Percentiles rank a stretch among this genome's conserved stretches.
These are phyloP conservation scores for Puccinia polysora DNA, from an alignment of 1,284 basidiomycete species.

Conservation along the genomic window DNA sequence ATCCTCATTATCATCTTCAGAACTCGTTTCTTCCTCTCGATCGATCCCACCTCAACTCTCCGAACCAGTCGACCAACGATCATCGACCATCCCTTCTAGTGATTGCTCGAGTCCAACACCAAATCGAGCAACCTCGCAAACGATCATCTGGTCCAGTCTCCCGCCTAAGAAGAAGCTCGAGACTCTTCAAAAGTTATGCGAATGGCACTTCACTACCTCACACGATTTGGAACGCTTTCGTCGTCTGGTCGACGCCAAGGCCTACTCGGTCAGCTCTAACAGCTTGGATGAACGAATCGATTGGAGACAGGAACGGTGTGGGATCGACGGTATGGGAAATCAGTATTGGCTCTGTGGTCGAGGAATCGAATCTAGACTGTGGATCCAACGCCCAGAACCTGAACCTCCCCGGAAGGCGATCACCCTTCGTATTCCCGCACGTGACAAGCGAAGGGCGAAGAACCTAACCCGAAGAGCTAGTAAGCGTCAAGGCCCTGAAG, in stretches of 20 bases:
- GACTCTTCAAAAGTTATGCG: constrained; percentile 22
- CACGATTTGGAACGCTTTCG: constrained; percentile 36
- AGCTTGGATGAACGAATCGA: constrained; percentile 24
- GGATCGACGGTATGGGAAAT: constrained; percentile 15
- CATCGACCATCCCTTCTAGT: background rate
- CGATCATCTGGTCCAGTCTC: constrained; percentile 31
- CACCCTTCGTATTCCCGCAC: constrained; percentile 19
- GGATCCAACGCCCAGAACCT: constrained; percentile 34
- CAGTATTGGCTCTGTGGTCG: constrained; percentile 36
- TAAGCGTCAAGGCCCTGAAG: constrained; percentile 6
- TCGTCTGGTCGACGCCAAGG: constrained; percentile 28
- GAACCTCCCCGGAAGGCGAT: constrained; percentile 16
- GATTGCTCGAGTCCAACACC: background rate
- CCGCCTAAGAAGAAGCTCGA: constrained; percentile 21
- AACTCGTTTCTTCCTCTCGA: constrained; percentile 4
- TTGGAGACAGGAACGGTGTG: constrained; percentile 40
- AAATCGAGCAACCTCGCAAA: background rate
- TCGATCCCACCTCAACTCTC: background rate
- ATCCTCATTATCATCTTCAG: no score
- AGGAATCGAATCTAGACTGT: constrained; percentile 27
- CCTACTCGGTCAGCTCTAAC: background rate
- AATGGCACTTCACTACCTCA: constrained; percentile 38
- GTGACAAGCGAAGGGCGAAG: constrained; percentile 7
- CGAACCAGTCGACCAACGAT: background rate
- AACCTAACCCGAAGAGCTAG: background rate